Evolutionary conservation across 1,284 basidiomycete species (phyloP).

Genomic region (Hymenochaete sp.): DNA sequence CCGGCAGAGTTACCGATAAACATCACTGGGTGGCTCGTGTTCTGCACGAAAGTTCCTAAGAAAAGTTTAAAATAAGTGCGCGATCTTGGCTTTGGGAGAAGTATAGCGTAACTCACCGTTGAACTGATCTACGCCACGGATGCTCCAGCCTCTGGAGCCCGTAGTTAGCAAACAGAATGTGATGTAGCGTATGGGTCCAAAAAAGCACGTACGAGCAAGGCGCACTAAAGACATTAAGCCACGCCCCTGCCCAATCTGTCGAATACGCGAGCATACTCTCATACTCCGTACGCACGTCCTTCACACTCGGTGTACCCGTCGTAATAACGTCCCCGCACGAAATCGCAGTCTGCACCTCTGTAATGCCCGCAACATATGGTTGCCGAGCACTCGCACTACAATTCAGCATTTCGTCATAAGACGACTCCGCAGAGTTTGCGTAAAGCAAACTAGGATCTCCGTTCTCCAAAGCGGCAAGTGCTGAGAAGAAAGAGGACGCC

Average conservation of each 20-base stretch:
- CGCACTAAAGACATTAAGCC: constrained; percentile 1
- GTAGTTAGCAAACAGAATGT: background rate
- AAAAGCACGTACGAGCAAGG: constrained; percentile 4
- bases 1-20: constrained; percentile 20
- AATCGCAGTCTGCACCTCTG: constrained; percentile 14
- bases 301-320: background rate
- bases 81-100: background rate
- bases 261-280: constrained; percentile 13
- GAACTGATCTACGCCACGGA: constrained; percentile 13
- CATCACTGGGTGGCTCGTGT: constrained; percentile 21
- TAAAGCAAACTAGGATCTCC: background rate
- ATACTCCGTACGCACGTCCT: constrained; percentile 3
- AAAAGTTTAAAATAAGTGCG: background rate
- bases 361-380: background rate
- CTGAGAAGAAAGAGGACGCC: background rate
- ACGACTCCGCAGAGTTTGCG: too few species aligned
- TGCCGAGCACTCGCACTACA: background rate
- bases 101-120: background rate
- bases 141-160: constrained; percentile 17
- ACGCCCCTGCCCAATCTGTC: constrained; percentile 16
- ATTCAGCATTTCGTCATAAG: too few species aligned
- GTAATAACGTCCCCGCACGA: constrained; percentile 17
- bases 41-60: constrained; percentile 4
- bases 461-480: constrained; percentile 4
- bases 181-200: background rate